phyloP scores from a whole-genome alignment of 2,329 filamentous ascomycete genomes.

The Seiridium cupressi region DNA sequence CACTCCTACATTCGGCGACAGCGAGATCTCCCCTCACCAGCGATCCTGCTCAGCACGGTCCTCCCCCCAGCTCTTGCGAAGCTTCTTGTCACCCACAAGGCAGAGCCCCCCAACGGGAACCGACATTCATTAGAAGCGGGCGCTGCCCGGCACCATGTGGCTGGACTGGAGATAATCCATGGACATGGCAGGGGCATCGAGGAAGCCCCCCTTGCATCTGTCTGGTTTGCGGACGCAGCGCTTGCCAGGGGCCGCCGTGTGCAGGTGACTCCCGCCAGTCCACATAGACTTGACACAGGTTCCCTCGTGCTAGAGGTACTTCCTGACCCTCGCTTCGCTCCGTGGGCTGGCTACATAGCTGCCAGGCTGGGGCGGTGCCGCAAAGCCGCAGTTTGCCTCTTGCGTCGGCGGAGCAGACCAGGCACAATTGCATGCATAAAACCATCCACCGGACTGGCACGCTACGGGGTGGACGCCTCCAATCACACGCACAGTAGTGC shows the following conservation, averaged over 20 bases:
- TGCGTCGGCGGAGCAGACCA: background rate
- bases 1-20: too few species aligned
- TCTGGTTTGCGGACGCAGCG: background rate
- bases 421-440: background rate
- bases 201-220: background rate
- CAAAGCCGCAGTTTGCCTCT: background rate
- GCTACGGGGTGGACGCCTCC: background rate
- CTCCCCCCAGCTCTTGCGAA: background rate
- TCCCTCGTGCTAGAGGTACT: background rate
- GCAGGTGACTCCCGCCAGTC: background rate
- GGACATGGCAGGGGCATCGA: too few species aligned
- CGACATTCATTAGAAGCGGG: background rate
- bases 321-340: background rate
- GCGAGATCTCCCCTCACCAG: constrained; percentile 1
- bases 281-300: background rate
- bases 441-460: background rate
- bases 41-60: background rate
- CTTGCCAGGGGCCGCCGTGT: background rate
- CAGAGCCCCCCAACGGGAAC: background rate
- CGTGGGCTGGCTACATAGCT: background rate
- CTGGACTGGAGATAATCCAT: background rate
- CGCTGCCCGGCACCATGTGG: background rate
- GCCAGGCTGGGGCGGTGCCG: background rate
- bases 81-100: background rate
- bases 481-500: background rate